These are phyloP conservation scores for Corynespora cassiicola DNA, from an alignment of 2,329 filamentous ascomycete species.

Conservation along the genomic window DNA sequence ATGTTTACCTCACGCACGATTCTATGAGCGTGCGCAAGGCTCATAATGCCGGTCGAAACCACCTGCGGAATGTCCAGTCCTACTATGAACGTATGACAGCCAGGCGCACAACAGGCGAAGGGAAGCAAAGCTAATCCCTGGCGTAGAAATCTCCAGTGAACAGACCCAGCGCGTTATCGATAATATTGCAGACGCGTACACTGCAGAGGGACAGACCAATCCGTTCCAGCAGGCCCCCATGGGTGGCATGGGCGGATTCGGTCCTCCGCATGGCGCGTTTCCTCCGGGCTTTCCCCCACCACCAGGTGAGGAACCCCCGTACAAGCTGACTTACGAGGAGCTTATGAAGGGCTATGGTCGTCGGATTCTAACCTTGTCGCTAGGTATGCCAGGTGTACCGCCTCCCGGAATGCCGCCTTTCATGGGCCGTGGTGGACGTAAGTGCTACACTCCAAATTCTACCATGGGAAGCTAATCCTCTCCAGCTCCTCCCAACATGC, in stretches of 20 bases:
- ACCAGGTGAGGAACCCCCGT: slow-evolving; percentile 25
- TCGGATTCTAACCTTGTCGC: slow-evolving; percentile 17
- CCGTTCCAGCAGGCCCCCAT: slow-evolving; percentile 70
- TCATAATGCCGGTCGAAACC: slow-evolving; percentile 95
- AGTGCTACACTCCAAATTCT: slow-evolving; percentile 15
- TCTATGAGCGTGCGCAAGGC: slow-evolving; percentile 99
- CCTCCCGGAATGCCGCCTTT: slow-evolving; percentile 46
- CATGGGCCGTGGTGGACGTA: slow-evolving; percentile 50
- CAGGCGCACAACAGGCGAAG: not conserved
- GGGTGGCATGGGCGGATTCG: slow-evolving; percentile 52
- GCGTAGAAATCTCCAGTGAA: slow-evolving; percentile 90
- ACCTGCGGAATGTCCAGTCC: slow-evolving; percentile 95
- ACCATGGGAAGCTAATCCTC: slow-evolving; percentile 4
- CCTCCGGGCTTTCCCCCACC: slow-evolving; percentile 67
- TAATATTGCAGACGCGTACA: slow-evolving; percentile 94
- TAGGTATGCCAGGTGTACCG: slow-evolving; percentile 42
- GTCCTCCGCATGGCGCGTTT: slow-evolving; percentile 51
- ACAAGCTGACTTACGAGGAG: slow-evolving; percentile 22
- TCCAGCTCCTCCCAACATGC: slow-evolving; percentile 32
- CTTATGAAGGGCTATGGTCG: not conserved
- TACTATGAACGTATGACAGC: slow-evolving; percentile 85
- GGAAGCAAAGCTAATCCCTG: slow-evolving; percentile 2
- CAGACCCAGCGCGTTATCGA: slow-evolving; percentile 99
- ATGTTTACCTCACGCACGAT: slow-evolving; percentile 99
- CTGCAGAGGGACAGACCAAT: slow-evolving; percentile 90